Evolutionary conservation across 345 rosid genomes (phyloP), one percentile per base, ranked within the genome.

Genomic region (Eucalyptus victrix): DNA sequence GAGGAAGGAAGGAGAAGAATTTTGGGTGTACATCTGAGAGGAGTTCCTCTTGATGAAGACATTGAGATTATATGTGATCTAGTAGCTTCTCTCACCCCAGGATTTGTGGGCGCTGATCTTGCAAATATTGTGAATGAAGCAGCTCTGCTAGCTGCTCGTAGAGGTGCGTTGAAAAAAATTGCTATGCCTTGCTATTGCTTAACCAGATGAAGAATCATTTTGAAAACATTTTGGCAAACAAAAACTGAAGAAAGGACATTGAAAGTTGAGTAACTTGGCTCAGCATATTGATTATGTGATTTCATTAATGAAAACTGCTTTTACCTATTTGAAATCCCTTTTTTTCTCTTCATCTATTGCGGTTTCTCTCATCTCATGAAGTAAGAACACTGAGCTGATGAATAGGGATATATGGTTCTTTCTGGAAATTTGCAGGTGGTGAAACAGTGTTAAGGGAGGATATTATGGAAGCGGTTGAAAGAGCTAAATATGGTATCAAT

Each of bases 31-130:
- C 99, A 97, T 95, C 91, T 98, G 90, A 95, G 98, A 93, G 97
- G 94, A 40, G 92, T 98, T 87, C 99, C 99, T 90, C 86, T 98
- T 53, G 98, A 96, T 86, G 99, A 97, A 95, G 98, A 96, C 89
- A 60, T 90, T 26, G 90, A 94, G 87, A 95, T 95, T 86, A 94
- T 97, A 90, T 92, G 95, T 47, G 92, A 94, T 92, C 93, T 97
- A 34, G 97, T 97, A 87, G 98, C 99, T 91, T 95, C 98, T 85
- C 89, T 97, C 26, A 97, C 99, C 88, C 98, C 98, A 6, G 98
- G 99, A 67, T 94, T 97, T 53, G 99, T 97, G 4, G 99, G 99
- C 45, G 99, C 99, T 88, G 98, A 97, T 96, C 99, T 97, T 30
- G 99, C 99, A 87, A 96, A 97, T 93, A 94, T 95, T 65, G 96